Evolutionary conservation across 176 grass and related monocot genomes (phyloP).

Genomic region (Elymus sibiricus): DNA sequence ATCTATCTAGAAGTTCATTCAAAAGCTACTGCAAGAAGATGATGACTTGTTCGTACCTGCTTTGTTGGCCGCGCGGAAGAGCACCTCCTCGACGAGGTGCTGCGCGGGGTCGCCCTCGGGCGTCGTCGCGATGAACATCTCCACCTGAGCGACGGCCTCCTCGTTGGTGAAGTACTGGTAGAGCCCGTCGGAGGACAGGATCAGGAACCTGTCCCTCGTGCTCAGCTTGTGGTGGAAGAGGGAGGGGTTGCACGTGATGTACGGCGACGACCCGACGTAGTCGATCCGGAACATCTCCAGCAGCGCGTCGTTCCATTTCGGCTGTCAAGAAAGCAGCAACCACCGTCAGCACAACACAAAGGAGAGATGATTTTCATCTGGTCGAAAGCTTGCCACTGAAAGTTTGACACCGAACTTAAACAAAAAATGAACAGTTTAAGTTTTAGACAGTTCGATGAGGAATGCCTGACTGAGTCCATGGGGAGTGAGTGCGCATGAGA

Average conservation of each 20-base stretch:
- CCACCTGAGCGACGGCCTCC: slow-evolving; percentile 76
- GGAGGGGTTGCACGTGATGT: slow-evolving; percentile 86
- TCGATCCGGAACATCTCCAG: slow-evolving; percentile 97
- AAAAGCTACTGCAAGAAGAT: slow-evolving; percentile 19
- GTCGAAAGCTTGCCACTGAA: no score
- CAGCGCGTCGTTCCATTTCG: slow-evolving; percentile 89
- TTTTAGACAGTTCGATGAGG: neutral
- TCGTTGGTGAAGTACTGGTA: slow-evolving; percentile 99
- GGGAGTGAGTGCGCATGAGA: neutral
- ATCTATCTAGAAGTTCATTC: slow-evolving; percentile 32
- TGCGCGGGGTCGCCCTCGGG: slow-evolving; percentile 96
- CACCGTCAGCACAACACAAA: neutral
- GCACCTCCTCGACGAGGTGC: slow-evolving; percentile 88
- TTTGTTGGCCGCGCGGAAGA: slow-evolving; percentile 91
- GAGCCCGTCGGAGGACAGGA: slow-evolving; percentile 92
- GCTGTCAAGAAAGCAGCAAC: slow-evolving; percentile 45
- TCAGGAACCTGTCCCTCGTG: slow-evolving; percentile 76
- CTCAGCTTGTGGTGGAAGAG: slow-evolving; percentile 75
- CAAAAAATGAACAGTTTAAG: neutral
- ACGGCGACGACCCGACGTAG: slow-evolving; percentile 69
- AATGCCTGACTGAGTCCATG: neutral
- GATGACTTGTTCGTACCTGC: slow-evolving; percentile 55
- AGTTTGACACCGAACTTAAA: no score
- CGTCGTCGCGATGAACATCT: slow-evolving; percentile 81
- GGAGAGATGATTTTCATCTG: neutral